phyloP scores from a whole-genome alignment of 176 grass and related monocot species.

The Carex littledalei region DNA sequence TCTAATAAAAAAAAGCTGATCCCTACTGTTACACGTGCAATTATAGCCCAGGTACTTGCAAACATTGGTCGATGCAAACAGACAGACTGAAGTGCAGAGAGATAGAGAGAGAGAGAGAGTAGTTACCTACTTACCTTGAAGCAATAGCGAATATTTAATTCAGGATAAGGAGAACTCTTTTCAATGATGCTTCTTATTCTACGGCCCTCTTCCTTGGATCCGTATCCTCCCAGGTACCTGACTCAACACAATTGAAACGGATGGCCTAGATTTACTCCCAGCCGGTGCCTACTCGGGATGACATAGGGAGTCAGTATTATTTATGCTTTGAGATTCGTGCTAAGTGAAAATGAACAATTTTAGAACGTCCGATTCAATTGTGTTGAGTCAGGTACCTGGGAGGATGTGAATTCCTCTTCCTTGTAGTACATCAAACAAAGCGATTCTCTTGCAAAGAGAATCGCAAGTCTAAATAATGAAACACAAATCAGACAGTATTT shows the following conservation, averaged over 20 bases:
- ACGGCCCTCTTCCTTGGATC: constrained; percentile 60
- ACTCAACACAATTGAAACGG: too few relatives aligned
- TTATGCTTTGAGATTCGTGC: too few relatives aligned
- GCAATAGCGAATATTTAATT: constrained; percentile 85
- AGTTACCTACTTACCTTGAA: constrained; percentile 39
- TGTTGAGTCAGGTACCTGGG: too few relatives aligned
- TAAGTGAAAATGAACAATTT: too few relatives aligned
- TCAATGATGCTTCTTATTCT: constrained; percentile 81
- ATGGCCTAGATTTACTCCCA: too few relatives aligned
- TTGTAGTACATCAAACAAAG: constrained; percentile 86
- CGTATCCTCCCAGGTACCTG: too few relatives aligned
- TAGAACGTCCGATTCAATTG: too few relatives aligned
- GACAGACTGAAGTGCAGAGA: background rate
- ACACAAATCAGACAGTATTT: constrained; percentile 5
- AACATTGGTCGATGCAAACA: background rate
- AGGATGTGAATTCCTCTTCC: constrained; percentile 38
- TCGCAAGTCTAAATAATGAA: constrained; percentile 49
- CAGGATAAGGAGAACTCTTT: constrained; percentile 74
- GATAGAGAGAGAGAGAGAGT: too few relatives aligned
- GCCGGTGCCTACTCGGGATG: too few relatives aligned
- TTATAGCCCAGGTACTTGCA: background rate
- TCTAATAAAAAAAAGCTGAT: background rate
- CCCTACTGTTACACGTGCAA: background rate
- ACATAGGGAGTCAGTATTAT: too few relatives aligned
- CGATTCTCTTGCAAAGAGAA: constrained; percentile 42